Evolutionary conservation across 1,284 basidiomycete species (phyloP).

Genomic region (Hemileccinum hortonii): DNA sequence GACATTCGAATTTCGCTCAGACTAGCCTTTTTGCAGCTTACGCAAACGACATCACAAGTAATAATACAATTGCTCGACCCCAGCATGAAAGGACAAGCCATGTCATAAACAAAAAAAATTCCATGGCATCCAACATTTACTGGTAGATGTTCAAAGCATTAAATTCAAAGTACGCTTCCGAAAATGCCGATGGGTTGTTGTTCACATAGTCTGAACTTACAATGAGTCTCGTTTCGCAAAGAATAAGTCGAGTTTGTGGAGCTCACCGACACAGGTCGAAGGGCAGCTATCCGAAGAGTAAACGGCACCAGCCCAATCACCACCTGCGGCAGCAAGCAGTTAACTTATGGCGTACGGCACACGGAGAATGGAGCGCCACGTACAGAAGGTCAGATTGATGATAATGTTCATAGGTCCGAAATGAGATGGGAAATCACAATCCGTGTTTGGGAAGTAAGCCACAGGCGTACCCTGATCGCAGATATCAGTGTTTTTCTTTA

Average conservation of each 20-base stretch:
- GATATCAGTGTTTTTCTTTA: not conserved
- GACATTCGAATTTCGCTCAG: no score
- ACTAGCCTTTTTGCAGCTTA: no score
- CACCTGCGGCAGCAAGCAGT: constrained; percentile 26
- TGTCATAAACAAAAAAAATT: no score
- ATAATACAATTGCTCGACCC: no score
- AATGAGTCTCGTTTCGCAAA: not conserved
- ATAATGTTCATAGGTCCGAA: constrained; percentile 24
- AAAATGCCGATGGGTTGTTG: not conserved
- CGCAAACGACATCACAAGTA: no score
- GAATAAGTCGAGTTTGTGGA: no score
- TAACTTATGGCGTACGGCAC: not conserved
- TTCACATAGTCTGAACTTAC: constrained; percentile 10
- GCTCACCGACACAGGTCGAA: constrained; percentile 33
- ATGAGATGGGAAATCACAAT: constrained; percentile 19
- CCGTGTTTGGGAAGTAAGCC: constrained; percentile 19
- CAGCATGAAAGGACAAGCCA: no score
- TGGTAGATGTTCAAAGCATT: constrained; percentile 25
- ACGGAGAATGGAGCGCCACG: constrained; percentile 4
- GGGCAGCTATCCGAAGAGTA: constrained; percentile 36
- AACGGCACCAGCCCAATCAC: constrained; percentile 42
- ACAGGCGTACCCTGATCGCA: constrained; percentile 19
- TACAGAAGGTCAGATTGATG: constrained; percentile 27
- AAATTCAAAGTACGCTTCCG: constrained; percentile 27
- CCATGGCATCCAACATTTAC: constrained; percentile 1